Evolutionary conservation across 306 rosid genomes (phyloP).

Genomic region (Oxytropis ochrocephala): DNA sequence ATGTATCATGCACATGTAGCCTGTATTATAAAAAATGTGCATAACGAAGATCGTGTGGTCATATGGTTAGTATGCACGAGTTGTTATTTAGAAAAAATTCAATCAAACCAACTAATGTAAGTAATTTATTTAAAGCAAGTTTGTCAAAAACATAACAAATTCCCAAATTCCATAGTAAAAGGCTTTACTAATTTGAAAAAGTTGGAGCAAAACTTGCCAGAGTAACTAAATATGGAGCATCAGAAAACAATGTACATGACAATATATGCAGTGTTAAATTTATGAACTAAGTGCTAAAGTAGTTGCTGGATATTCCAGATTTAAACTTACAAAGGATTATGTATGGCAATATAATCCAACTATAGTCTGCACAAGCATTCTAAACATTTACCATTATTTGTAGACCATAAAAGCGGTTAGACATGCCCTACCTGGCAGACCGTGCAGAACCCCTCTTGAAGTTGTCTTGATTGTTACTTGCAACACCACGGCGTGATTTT

Average conservation of each 20-base stretch:
- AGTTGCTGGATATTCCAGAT: neutral
- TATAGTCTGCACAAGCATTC: neutral
- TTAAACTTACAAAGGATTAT: neutral
- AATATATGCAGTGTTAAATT: neutral
- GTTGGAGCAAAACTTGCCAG: neutral
- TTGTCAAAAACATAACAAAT: neutral
- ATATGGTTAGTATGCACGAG: constrained; percentile 4
- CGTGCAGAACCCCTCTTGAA: constrained; percentile 54
- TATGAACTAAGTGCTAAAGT: neutral
- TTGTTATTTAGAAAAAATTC: neutral
- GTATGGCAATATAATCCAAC: neutral
- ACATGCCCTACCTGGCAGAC: constrained; percentile 47
- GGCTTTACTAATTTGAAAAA: neutral
- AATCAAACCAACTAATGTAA: neutral
- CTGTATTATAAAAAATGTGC: neutral
- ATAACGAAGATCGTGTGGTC: neutral
- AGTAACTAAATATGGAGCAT: neutral
- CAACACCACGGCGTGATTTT: constrained; percentile 39
- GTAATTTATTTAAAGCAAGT: neutral
- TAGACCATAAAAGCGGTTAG: constrained; percentile 6
- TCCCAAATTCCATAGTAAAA: neutral
- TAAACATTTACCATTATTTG: neutral
- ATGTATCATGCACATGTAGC: constrained; percentile 14
- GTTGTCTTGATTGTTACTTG: constrained; percentile 42
- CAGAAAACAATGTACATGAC: neutral